phyloP scores from a whole-genome alignment of 371 early-diverging fungal genomes.

The Mucor plumbeus region DNA sequence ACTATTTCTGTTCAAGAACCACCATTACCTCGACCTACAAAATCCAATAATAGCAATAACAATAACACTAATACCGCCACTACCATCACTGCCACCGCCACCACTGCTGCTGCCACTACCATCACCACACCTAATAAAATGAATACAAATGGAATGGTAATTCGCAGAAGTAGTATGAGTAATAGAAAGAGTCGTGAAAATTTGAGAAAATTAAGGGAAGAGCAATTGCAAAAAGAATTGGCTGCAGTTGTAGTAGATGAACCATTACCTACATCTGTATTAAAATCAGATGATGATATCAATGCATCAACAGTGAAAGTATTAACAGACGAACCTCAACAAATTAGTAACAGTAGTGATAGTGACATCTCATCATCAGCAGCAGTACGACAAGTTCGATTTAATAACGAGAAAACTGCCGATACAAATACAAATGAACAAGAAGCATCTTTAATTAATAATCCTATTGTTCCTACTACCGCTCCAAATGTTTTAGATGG shows the following conservation, averaged over 20 bases:
- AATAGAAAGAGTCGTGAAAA: slow-evolving; percentile 46
- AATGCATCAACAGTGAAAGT: neutral
- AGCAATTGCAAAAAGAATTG: neutral
- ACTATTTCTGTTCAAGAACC: slow-evolving; percentile 17
- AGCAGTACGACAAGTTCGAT: slow-evolving; percentile 7
- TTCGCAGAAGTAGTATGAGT: slow-evolving; percentile 43
- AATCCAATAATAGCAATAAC: neutral
- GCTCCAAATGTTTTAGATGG: slow-evolving; percentile 16
- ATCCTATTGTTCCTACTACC: neutral
- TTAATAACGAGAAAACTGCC: neutral
- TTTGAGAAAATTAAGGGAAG: slow-evolving; percentile 28
- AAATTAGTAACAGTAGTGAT: neutral
- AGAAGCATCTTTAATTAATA: neutral
- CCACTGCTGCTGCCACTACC: too few relatives aligned
- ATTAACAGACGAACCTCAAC: slow-evolving; percentile 12
- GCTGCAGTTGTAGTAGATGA: neutral
- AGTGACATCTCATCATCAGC: neutral
- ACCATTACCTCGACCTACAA: slow-evolving; percentile 21
- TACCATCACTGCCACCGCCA: too few relatives aligned
- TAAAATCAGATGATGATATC: neutral
- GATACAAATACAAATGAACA: neutral
- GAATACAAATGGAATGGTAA: slow-evolving; percentile 21
- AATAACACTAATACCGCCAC: neutral
- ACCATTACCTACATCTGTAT: slow-evolving; percentile 2
- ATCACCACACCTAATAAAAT: neutral